phyloP scores from a whole-genome alignment of 441 rosid species.

The Populus hybrid region DNA sequence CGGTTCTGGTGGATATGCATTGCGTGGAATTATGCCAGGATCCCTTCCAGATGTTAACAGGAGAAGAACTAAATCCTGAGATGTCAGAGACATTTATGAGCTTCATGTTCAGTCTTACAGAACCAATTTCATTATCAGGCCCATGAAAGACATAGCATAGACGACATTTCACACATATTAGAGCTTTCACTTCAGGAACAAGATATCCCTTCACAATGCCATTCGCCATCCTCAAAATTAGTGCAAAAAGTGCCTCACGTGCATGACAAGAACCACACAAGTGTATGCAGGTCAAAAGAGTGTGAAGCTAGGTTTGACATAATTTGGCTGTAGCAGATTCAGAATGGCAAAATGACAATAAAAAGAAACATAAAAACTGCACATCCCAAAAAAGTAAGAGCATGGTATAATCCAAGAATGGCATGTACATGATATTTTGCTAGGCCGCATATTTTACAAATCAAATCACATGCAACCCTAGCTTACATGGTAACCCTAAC shows the following conservation, averaged over 20 bases:
- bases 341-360: neutral
- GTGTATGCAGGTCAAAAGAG: neutral
- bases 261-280: neutral
- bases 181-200: neutral
- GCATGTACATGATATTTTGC: neutral
- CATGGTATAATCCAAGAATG: neutral
- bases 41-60: constrained; percentile 92
- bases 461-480: neutral
- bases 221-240: neutral
- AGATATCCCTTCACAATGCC: neutral
- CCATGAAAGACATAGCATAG: neutral
- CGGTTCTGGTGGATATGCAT: constrained; percentile 84
- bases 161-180: neutral
- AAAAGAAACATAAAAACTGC: neutral
- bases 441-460: neutral
- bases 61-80: constrained; percentile 80
- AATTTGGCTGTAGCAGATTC: neutral
- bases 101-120: constrained; percentile 5
- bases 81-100: constrained; percentile 14
- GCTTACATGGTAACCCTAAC: neutral
- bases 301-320: neutral
- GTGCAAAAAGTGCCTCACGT: neutral
- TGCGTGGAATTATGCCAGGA: constrained; percentile 93
- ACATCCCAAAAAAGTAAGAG: neutral
- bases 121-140: neutral